phyloP scores from a whole-genome alignment of 129 eudicot species.

The Kitagawia praeruptora region DNA sequence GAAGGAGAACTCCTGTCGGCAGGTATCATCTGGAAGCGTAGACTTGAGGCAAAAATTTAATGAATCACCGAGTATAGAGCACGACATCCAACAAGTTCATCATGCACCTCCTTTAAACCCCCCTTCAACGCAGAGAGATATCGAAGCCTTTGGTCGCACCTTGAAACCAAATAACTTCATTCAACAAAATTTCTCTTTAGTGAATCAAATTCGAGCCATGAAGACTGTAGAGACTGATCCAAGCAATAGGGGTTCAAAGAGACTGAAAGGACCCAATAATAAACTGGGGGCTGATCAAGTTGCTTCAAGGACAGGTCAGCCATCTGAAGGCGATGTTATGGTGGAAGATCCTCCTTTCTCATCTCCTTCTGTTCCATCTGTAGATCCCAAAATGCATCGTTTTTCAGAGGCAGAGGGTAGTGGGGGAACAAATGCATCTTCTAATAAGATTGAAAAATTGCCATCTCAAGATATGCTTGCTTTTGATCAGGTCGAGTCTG shows the following conservation, averaged over 20 bases:
- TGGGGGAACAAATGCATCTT: constrained; percentile 25
- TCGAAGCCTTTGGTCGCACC: constrained; percentile 85
- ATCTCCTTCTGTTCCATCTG: constrained; percentile 18
- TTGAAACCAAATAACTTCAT: constrained; percentile 45
- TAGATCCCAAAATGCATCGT: constrained; percentile 34
- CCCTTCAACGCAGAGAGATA: constrained; percentile 51
- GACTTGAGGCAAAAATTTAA: constrained; percentile 25
- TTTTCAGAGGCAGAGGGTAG: constrained; percentile 25
- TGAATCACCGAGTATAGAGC: constrained; percentile 35
- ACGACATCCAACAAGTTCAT: constrained; percentile 21
- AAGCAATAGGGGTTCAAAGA: constrained; percentile 39
- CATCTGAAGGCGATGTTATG: constrained; percentile 20
- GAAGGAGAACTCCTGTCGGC: constrained; percentile 22
- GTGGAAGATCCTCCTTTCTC: constrained; percentile 20
- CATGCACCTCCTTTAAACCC: constrained; percentile 42
- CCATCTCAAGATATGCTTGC: constrained; percentile 32
- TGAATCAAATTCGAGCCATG: constrained; percentile 54
- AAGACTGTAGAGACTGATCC: constrained; percentile 50
- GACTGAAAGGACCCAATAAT: constrained; percentile 44
- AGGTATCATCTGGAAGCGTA: constrained; percentile 21
- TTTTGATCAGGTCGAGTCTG: constrained; percentile 32
- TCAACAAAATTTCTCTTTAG: constrained; percentile 42
- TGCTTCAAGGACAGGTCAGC: constrained; percentile 17
- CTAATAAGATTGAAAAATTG: constrained; percentile 33
- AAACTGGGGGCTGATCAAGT: constrained; percentile 24